Evolutionary conservation across 2,329 filamentous ascomycete species (phyloP), one percentile per base, ranked within the genome.

Genomic region (Colletotrichum graminicola): DNA sequence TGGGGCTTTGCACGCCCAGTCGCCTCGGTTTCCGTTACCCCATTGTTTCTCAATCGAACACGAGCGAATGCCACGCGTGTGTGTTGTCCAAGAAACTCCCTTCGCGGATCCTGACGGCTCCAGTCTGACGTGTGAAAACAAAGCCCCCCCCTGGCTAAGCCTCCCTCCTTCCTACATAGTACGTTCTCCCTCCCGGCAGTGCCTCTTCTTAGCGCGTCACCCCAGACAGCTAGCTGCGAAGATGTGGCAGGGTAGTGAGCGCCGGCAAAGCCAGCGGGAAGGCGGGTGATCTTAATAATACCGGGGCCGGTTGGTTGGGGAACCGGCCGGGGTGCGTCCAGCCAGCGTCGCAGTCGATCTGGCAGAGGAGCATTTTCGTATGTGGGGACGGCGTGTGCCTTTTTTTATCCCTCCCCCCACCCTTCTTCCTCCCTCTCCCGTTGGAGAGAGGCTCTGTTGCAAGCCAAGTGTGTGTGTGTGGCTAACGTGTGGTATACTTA

Each of bases 51-150:
- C 36, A 18, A n/a, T 65, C 52, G 45, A 60, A 69, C 52, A 66
- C 62, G 62, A 41, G 16, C 11, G 11, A 47, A 60, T 23, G 29
- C 45, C 41, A 29, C 12, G 21, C 8, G 45, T 45, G 21, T 47
- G 43, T 45, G 43, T n/a, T 29, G 29, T 36, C n/a, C 21, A 49
- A 69, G 63, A n/a, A 62, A 5, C 61, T 52, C 41, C 49, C 45
- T 67, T 32, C 29, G 5, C 45, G 47, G 36, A 59, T 63, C 36
- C 49, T 47, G 43, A 52, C 41, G 64, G 39, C 65, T 68, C 68
- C 54, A 69, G 59, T 71, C 65, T 68, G 69, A 71, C 69, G 69
- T 71, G 65, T 64, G 69, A 64, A 51, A 43, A 16, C n/a, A 60
- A 51, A 51, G 43, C 26, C 55, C 18, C 29, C 29, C 2, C 29